A percentile compares a stretch with the other conserved stretches of the same genome.
These are phyloP conservation scores for Eutrema salsugineum DNA, from an alignment of 441 rosid species.

Conservation along the genomic window DNA sequence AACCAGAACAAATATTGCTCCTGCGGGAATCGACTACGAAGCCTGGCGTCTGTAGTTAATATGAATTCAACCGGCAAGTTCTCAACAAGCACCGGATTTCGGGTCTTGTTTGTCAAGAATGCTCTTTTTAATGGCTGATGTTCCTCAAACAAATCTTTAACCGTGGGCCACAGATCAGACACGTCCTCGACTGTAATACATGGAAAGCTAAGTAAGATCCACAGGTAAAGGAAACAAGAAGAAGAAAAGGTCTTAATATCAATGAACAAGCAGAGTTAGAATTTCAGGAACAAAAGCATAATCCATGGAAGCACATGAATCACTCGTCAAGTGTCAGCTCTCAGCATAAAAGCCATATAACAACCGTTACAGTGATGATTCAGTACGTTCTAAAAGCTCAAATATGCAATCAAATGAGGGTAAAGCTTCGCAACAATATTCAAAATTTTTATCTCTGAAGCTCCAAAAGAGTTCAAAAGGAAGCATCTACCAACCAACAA, in stretches of 20 bases:
- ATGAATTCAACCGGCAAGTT: slow-evolving; percentile 81
- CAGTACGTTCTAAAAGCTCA: neutral
- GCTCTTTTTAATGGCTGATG: slow-evolving; percentile 74
- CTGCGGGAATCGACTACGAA: slow-evolving; percentile 92
- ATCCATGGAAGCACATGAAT: slow-evolving; percentile 7
- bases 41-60: slow-evolving; percentile 87
- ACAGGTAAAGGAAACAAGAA: neutral
- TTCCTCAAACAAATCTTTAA: slow-evolving; percentile 69
- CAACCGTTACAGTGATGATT: neutral
- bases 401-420: neutral
- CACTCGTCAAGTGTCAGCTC: neutral
- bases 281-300: neutral
- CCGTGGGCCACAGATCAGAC: slow-evolving; percentile 86
- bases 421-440: neutral
- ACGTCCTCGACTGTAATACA: slow-evolving; percentile 87
- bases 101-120: slow-evolving; percentile 83
- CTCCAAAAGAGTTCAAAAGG: neutral
- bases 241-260: neutral
- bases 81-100: slow-evolving; percentile 77
- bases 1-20: slow-evolving; percentile 91
- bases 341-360: neutral
- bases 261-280: neutral
- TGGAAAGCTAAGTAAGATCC: slow-evolving; percentile 9
- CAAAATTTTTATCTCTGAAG: neutral
- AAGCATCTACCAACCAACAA: neutral